Percentiles rank a stretch among this genome's conserved stretches.
phyloP scores from a whole-genome alignment of 257 asterid species.

The Ballota nigra region DNA sequence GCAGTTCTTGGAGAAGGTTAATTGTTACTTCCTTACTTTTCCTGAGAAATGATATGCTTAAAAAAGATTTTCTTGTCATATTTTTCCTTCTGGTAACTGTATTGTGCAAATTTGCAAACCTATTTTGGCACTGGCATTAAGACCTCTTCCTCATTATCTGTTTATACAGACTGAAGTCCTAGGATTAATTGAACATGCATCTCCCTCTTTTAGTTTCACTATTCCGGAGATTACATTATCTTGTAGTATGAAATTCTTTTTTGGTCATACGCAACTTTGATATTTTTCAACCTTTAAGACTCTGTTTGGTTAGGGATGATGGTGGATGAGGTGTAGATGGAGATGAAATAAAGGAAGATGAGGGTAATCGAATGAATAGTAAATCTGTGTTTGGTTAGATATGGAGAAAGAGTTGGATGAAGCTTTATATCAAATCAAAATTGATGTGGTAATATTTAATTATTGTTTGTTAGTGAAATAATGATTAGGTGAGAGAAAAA shows the following conservation, averaged over 20 bases:
- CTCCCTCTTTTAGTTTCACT: conserved; percentile 9
- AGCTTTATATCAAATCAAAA: too few relatives aligned
- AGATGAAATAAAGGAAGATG: too few relatives aligned
- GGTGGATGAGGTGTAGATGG: too few relatives aligned
- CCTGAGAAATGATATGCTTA: neutral
- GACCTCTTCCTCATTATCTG: neutral
- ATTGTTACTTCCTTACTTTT: neutral
- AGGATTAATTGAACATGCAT: neutral
- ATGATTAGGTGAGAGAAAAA: too few relatives aligned
- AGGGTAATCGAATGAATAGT: too few relatives aligned
- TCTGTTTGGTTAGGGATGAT: too few relatives aligned
- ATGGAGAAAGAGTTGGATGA: too few relatives aligned
- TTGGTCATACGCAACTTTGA: neutral
- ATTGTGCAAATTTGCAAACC: neutral
- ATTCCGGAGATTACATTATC: neutral
- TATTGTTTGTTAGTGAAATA: too few relatives aligned
- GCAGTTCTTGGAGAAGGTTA: conserved; percentile 61
- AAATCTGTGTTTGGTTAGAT: too few relatives aligned
- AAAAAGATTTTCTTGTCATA: neutral
- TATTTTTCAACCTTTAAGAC: too few relatives aligned
- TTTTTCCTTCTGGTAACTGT: neutral
- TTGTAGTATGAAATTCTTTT: neutral
- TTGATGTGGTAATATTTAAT: too few relatives aligned
- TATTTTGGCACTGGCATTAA: neutral
- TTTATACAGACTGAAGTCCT: neutral